Evolutionary conservation across 1,284 basidiomycete species (phyloP), one percentile per base, ranked within the genome.

Genomic region (Ceratobasidium papillatum): DNA sequence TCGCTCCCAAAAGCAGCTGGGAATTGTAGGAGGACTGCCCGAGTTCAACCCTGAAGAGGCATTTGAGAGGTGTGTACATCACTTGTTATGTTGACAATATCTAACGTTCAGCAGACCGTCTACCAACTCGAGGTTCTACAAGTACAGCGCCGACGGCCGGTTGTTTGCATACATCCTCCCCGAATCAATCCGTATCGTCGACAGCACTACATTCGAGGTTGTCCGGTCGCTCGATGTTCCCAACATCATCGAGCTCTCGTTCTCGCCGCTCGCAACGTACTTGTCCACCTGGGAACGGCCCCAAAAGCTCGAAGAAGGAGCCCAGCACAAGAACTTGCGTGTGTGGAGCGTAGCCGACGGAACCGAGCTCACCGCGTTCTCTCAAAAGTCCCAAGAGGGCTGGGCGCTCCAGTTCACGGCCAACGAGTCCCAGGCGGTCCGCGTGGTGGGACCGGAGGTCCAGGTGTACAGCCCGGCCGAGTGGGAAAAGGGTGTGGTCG

Each of bases 261-360:
- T 99, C 83, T 99, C 96, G 7, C 96, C 97, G 5, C 89, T 92
- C 77, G 96, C 95, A 58, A 95, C 93, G 0, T 98, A 94, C 82
- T 82, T 99, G 63, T 95, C 93, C 75, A 98, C 95, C 59, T 99
- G 95, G 94, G 95, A 98, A 84, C 89, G 97, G 76, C 93, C 91
- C 77, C 84, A 88, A 88, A 82, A 78, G 86, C 86, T 91, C 64
- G 94, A 94, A 81, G 92, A 82, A 36, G 80, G 90, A 75, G 81
- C 87, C 12, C 92, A 94, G 81, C 92, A 94, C 85, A 95, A 94
- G 85, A 97, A 97, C 82, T 88, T 95, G 77, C 89, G 92, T 75
- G 85, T 97, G 76, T 97, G 95, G 86, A 91, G 92, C 75, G 90
- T 87, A 22, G 90, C 89, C 7, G 92, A 93, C 0, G 94, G 94